phyloP scores from a whole-genome alignment of 1,284 basidiomycete genomes.

The Athelia sp. region DNA sequence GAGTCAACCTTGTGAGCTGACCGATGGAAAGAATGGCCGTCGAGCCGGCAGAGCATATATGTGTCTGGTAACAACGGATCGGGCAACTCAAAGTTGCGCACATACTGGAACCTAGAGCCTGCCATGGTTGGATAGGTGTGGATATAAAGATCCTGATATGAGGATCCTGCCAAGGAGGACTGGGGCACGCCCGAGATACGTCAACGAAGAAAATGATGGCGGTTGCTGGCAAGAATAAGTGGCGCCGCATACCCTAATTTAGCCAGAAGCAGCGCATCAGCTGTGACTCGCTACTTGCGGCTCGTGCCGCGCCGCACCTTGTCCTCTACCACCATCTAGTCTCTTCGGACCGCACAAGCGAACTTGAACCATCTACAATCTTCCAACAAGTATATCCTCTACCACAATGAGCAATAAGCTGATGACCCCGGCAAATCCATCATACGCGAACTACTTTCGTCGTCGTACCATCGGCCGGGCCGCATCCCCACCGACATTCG shows the following conservation, averaged over 20 bases:
- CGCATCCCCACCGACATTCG: conserved; percentile 77
- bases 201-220: too few relatives aligned
- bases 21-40: conserved; percentile 96
- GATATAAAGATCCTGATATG: too few relatives aligned
- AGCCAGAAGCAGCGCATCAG: neutral
- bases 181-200: too few relatives aligned
- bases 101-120: conserved; percentile 88
- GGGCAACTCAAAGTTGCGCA: conserved; percentile 45
- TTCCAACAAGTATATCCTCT: neutral
- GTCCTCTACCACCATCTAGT: conserved; percentile 18
- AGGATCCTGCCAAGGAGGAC: too few relatives aligned
- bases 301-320: neutral
- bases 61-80: conserved; percentile 52
- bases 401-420: conserved; percentile 10
- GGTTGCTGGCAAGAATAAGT: neutral
- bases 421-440: conserved; percentile 32
- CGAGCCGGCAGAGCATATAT: conserved; percentile 84
- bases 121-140: conserved; percentile 85
- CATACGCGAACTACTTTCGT: conserved; percentile 49
- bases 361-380: neutral
- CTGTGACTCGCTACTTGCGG: neutral
- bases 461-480: conserved; percentile 71
- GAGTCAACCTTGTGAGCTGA: conserved; percentile 60
- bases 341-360: conserved; percentile 1
- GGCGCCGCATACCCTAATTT: neutral